Percentiles rank a stretch among this genome's conserved stretches.
These are phyloP conservation scores for Saccharomycopsis fibuligera DNA, from an alignment of 805 yeast species.

Conservation along the genomic window DNA sequence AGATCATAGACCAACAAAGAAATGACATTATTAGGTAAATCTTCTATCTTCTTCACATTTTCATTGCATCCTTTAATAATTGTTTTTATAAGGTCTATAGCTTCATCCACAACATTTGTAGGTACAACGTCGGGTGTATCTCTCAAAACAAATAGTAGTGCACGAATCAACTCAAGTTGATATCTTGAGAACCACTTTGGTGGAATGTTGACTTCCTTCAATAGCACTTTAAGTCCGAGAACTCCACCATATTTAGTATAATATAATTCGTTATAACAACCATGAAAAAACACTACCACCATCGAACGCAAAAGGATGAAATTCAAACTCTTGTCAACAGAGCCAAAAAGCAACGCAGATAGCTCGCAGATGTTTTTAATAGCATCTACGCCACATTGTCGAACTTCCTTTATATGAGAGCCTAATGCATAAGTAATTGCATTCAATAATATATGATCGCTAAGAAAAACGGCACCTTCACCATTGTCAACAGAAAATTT, in stretches of 20 bases:
- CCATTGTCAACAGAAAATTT: constrained; percentile 70
- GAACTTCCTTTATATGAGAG: constrained; percentile 63
- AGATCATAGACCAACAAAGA: constrained; percentile 90
- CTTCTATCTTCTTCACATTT: constrained; percentile 53
- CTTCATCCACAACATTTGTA: constrained; percentile 61
- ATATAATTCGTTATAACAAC: constrained; percentile 85
- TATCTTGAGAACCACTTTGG: constrained; percentile 65
- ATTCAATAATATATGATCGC: constrained; percentile 62
- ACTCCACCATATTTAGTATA: constrained; percentile 86
- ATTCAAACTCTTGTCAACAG: constrained; percentile 54
- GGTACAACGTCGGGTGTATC: constrained; percentile 91
- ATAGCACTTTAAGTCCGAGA: constrained; percentile 67
- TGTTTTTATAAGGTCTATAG: constrained; percentile 58
- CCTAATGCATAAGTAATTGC: constrained; percentile 78
- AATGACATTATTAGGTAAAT: constrained; percentile 48
- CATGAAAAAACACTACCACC: constrained; percentile 78
- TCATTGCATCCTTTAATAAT: constrained; percentile 61
- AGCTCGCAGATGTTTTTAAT: constrained; percentile 56
- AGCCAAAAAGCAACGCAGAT: constrained; percentile 53
- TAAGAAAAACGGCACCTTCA: constrained; percentile 68
- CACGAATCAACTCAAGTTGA: constrained; percentile 78
- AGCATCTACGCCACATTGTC: constrained; percentile 63
- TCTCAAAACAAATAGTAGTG: constrained; percentile 81
- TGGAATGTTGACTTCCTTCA: constrained; percentile 63
- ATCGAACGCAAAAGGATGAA: constrained; percentile 71